A percentile compares a stretch with the other conserved stretches of the same genome.
Conservation (phyloP, 179 eudicot species). For the Silene vulgaris region DNA sequence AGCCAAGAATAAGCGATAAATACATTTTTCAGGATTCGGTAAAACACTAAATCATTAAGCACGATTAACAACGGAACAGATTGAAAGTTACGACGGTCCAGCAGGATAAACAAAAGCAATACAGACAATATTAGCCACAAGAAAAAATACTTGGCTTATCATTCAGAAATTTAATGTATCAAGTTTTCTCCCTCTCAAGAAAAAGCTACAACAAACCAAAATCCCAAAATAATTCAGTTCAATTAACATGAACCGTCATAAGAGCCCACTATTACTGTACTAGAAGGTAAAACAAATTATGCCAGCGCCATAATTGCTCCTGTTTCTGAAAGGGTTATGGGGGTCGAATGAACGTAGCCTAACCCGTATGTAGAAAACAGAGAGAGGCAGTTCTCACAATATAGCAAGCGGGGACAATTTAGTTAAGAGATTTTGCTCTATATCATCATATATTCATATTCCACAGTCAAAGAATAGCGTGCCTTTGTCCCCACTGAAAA, state of each 20-base stretch:
- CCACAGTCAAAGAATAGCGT: not conserved
- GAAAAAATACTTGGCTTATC: not conserved
- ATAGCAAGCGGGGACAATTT: not conserved
- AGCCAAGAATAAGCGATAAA: not conserved
- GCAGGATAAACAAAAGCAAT: conserved; percentile 3
- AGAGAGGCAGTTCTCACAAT: not conserved
- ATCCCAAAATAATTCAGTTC: not conserved
- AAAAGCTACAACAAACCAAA: not conserved
- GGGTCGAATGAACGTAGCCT: not conserved
- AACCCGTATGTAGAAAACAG: not conserved
- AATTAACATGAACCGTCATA: not conserved
- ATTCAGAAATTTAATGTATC: not conserved
- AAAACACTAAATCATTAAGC: not conserved
- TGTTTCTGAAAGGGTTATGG: not conserved
- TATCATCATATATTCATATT: not conserved
- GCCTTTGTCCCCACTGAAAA: not conserved
- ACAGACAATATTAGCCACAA: not conserved
- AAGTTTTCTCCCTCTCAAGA: not conserved
- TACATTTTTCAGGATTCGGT: not conserved
- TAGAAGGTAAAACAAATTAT: not conserved
- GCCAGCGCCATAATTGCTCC: not conserved
- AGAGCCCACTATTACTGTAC: not conserved
- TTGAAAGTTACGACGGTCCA: not conserved
- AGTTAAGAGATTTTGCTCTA: not conserved
- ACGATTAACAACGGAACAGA: not conserved